Evolutionary conservation across 2,329 filamentous ascomycete species (phyloP).

Genomic region (Bipolaris gigantea): DNA sequence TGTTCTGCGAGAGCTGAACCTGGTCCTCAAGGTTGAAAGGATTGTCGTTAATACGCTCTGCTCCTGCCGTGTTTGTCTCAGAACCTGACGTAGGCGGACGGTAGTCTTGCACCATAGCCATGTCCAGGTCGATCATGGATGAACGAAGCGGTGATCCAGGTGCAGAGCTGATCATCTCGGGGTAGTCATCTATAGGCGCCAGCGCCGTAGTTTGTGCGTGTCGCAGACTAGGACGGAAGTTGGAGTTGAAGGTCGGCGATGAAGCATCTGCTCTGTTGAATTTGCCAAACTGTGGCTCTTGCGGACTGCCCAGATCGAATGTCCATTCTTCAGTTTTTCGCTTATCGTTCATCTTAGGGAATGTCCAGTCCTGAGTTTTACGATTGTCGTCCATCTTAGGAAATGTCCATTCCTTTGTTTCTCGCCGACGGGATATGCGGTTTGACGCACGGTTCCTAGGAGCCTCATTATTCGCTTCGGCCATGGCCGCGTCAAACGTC

Average conservation of each 20-base stretch:
- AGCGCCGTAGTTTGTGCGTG: slow-evolving; percentile 48
- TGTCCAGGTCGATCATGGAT: slow-evolving; percentile 51
- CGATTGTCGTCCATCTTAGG: slow-evolving; percentile 31
- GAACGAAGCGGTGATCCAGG: slow-evolving; percentile 40
- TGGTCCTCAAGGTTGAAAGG: slow-evolving; percentile 56
- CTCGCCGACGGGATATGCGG: slow-evolving; percentile 36
- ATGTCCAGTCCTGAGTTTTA: slow-evolving; percentile 42
- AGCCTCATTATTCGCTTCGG: slow-evolving; percentile 40
- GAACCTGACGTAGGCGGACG: slow-evolving; percentile 51
- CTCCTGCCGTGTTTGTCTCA: slow-evolving; percentile 40
- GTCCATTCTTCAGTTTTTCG: slow-evolving; percentile 40
- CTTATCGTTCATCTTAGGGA: slow-evolving; percentile 32
- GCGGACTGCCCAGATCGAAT: slow-evolving; percentile 37
- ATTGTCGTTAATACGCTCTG: slow-evolving; percentile 49
- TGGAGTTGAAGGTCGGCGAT: slow-evolving; percentile 36
- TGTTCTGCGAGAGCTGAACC: slow-evolving; percentile 43
- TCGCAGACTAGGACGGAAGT: slow-evolving; percentile 46
- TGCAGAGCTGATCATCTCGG: slow-evolving; percentile 36
- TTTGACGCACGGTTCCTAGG: slow-evolving; percentile 36
- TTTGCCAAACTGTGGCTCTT: slow-evolving; percentile 19
- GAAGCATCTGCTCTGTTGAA: slow-evolving; percentile 12
- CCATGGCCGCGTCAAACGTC: slow-evolving; percentile 53
- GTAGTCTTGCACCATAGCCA: slow-evolving; percentile 46
- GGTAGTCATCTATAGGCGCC: slow-evolving; percentile 45
- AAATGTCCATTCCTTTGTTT: slow-evolving; percentile 38